Evolutionary conservation across 1,139 yeast species (phyloP).

Genomic region (Blastobotrys arbuscula): DNA sequence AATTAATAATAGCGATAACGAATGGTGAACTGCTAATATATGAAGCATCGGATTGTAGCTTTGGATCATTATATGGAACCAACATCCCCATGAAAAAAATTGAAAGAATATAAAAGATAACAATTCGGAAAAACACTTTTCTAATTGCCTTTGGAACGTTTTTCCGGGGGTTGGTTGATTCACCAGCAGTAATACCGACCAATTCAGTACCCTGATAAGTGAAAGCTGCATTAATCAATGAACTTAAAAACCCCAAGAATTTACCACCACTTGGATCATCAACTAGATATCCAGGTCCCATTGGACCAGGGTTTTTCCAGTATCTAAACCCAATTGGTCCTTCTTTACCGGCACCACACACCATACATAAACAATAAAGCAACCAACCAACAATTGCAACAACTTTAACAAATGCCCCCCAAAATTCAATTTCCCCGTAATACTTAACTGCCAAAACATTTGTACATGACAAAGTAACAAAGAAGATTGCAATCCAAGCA

Average conservation of each 20-base stretch:
- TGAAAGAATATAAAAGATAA: conserved; percentile 60
- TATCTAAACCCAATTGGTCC: conserved; percentile 74
- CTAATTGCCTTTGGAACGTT: conserved; percentile 74
- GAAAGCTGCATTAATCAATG: conserved; percentile 64
- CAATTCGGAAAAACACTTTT: conserved; percentile 69
- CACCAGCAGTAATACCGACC: conserved; percentile 69
- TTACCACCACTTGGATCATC: conserved; percentile 46
- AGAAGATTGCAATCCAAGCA: conserved; percentile 72
- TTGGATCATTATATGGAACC: conserved; percentile 64
- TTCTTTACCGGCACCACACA: conserved; percentile 63
- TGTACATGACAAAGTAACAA: conserved; percentile 45
- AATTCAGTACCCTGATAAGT: conserved; percentile 77
- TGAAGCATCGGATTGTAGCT: conserved; percentile 40
- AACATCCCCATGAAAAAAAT: conserved; percentile 68
- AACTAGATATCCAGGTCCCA: conserved; percentile 47
- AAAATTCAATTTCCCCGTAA: conserved; percentile 65
- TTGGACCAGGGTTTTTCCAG: conserved; percentile 61
- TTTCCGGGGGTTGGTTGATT: conserved; percentile 68
- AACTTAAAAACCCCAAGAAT: conserved; percentile 56
- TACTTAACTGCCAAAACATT: conserved; percentile 58
- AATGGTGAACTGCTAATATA: conserved; percentile 78
- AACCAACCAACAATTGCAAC: conserved; percentile 67
- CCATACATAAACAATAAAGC: conserved; percentile 60
- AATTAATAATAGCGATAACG: conserved; percentile 55
- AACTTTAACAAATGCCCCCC: conserved; percentile 63